Evolutionary conservation across 768 basidiomycete genomes (phyloP), one percentile per base, ranked within the genome.

Genomic region (Amylocystis lapponica): DNA sequence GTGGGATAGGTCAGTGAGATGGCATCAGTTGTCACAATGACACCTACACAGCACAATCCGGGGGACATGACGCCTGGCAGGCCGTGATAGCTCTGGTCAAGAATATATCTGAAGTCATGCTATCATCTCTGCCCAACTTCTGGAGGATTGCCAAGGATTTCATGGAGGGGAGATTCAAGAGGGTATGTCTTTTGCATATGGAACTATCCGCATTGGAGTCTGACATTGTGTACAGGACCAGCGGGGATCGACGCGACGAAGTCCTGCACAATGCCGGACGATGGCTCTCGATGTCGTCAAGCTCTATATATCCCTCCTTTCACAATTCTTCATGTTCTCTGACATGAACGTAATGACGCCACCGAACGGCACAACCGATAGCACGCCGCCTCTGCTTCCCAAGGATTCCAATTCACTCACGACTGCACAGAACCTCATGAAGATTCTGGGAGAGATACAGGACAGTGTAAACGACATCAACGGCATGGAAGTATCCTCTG

Each of bases 141-240:
- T 95, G 92, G 91, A 86, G 82, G 58, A 87, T 99, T 36, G 83
- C 88, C 2, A 88, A 79, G 62, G 81, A 78, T 19, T 95, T 93
- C 57, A 81, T 94, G 67, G 93, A 96, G 32, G 95, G 96, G 4
- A 92, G 88, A 62, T 93, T 87, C 60, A 85, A 81, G 61, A 91
- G 83, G 76, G 93, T 93, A 41, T 43, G 66, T 58, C 39, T 26
- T 22, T 26, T 36, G 13, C 10, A 33, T 19, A 41, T 30, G 19
- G 29, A 38, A 36, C 43, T 38, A 21, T 35, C 37, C n/a, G n/a
- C n/a, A n/a, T n/a, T n/a, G 17, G n/a, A n/a, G n/a, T 31, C 27
- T 39, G 3, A 43, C 5, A 9, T 11, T 16, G 1, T 20, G 13
- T 5, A 9, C 17, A 27, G 22, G 30, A 36, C 14, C 27, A 17